Conservation (phyloP, 805 yeast genomes). For the Wickerhamomyces silvicola region DNA sequence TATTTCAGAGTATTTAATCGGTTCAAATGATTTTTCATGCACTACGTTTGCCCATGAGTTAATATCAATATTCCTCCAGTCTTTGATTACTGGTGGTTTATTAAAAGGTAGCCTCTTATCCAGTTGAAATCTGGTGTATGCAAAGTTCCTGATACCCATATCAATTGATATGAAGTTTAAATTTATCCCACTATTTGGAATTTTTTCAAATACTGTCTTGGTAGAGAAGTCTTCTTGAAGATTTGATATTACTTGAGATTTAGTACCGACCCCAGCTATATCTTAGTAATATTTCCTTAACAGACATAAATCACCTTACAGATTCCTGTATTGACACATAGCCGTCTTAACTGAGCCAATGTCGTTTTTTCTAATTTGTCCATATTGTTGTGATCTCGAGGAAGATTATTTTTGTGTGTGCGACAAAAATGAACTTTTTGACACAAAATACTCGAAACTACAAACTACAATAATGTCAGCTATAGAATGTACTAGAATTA, state of each 20-base stretch:
- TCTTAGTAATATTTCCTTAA: too few relatives aligned
- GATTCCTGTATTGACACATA: slow-evolving; percentile 13
- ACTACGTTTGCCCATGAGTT: slow-evolving; percentile 11
- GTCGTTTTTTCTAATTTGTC: slow-evolving; percentile 8
- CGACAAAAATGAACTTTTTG: not conserved
- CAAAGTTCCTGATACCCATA: slow-evolving; percentile 32
- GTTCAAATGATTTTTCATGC: slow-evolving; percentile 14
- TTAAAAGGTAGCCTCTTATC: slow-evolving; percentile 16
- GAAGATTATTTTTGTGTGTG: not conserved
- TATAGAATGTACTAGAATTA: not conserved
- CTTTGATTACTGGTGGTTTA: slow-evolving; percentile 20
- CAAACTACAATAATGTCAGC: not conserved
- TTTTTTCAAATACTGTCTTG: slow-evolving; percentile 4
- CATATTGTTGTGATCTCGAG: slow-evolving; percentile 1
- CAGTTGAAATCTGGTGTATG: slow-evolving; percentile 23
- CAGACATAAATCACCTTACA: not conserved
- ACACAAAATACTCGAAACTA: not conserved
- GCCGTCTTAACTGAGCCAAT: slow-evolving; percentile 7
- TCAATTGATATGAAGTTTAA: slow-evolving; percentile 28
- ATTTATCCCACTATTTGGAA: slow-evolving; percentile 14
- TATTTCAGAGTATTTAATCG: slow-evolving; percentile 18
- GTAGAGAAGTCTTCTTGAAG: too few relatives aligned
- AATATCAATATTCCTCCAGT: slow-evolving; percentile 31
- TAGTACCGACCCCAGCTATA: slow-evolving; percentile 10
- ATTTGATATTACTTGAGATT: slow-evolving; percentile 8